These are phyloP conservation scores for Pseudogymnoascus sp. DNA, from an alignment of 2,329 filamentous ascomycete species.

Conservation along the genomic window DNA sequence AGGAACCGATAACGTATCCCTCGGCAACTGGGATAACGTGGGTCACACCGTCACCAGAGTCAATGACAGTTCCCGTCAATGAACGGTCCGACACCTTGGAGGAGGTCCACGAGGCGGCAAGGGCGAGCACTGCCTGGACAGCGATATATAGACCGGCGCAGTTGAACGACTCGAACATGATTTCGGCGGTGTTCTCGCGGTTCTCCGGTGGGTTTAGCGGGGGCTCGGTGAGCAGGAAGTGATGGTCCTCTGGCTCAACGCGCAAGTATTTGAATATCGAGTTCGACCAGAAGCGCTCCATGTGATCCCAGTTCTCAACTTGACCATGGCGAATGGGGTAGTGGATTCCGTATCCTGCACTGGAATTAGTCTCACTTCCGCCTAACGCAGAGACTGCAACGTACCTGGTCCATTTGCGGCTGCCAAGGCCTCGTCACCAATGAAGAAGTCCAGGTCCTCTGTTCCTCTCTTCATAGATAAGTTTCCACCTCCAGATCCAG, in stretches of 20 bases:
- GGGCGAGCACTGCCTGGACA: slow-evolving; percentile 90
- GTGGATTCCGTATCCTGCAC: slow-evolving; percentile 80
- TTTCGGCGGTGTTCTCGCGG: slow-evolving; percentile 97
- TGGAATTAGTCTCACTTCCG: slow-evolving; percentile 14
- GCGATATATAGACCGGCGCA: slow-evolving; percentile 98
- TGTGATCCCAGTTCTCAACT: slow-evolving; percentile 99
- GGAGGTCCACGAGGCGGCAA: slow-evolving; percentile 96
- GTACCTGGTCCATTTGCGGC: slow-evolving; percentile 74
- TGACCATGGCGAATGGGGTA: slow-evolving; percentile 97
- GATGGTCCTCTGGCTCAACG: slow-evolving; percentile 96
- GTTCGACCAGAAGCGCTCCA: slow-evolving; percentile 99
- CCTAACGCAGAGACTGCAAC: neutral
- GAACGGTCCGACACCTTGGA: slow-evolving; percentile 96
- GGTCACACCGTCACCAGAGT: slow-evolving; percentile 96
- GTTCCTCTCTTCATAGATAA: slow-evolving; percentile 88
- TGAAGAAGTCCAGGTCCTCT: slow-evolving; percentile 97
- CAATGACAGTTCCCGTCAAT: slow-evolving; percentile 93
- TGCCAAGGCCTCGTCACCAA: slow-evolving; percentile 88
- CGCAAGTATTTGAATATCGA: slow-evolving; percentile 99
- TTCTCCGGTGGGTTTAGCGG: slow-evolving; percentile 97
- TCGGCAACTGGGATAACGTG: slow-evolving; percentile 98
- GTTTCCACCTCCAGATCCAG: slow-evolving; percentile 66
- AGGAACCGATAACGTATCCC: slow-evolving; percentile 97
- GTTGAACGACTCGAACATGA: slow-evolving; percentile 99
- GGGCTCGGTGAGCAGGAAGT: slow-evolving; percentile 95